A percentile compares a stretch with the other conserved stretches of the same genome.
These are phyloP conservation scores for Parachlorella kessleri DNA, from an alignment of 139 green algal genomes.

Conservation along the genomic window DNA sequence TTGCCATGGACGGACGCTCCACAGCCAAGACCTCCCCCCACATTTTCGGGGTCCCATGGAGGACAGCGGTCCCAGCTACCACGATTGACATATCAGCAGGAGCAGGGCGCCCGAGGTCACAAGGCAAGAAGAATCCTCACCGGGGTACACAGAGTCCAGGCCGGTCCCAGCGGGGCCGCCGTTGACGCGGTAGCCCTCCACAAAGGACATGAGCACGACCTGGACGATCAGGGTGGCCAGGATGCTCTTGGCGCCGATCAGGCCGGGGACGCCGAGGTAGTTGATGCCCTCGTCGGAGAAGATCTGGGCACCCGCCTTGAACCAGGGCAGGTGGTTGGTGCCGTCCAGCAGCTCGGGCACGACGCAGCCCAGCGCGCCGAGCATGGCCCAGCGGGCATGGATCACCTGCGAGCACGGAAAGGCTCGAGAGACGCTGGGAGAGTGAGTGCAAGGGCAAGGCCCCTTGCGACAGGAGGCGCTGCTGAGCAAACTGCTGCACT, in stretches of 20 bases:
- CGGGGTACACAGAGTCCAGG: constrained; percentile 81
- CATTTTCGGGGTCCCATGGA: too few species aligned
- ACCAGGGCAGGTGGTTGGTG: constrained; percentile 73
- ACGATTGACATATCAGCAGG: too few species aligned
- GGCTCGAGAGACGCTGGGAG: too few species aligned
- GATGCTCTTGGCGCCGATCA: constrained; percentile 84
- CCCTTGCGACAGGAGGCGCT: too few species aligned
- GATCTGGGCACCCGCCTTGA: constrained; percentile 74
- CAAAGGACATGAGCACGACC: constrained; percentile 65
- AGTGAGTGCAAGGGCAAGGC: too few species aligned
- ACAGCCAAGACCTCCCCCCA: too few species aligned
- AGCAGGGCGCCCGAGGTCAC: too few species aligned
- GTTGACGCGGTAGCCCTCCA: constrained; percentile 88
- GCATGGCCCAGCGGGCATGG: constrained; percentile 93
- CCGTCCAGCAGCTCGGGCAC: constrained; percentile 74
- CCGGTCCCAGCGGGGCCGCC: constrained; percentile 73
- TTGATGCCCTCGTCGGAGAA: constrained; percentile 57
- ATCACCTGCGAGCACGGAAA: too few species aligned
- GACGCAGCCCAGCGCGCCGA: constrained; percentile 90
- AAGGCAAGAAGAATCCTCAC: too few species aligned
- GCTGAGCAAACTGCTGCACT: too few species aligned
- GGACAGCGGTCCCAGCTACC: too few species aligned
- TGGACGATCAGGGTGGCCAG: constrained; percentile 67
- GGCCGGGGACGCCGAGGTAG: constrained; percentile 73
- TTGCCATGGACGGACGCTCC: too few species aligned